These are phyloP conservation scores for Tilletia horrida DNA, from an alignment of 1,284 basidiomycete species.

Conservation along the genomic window DNA sequence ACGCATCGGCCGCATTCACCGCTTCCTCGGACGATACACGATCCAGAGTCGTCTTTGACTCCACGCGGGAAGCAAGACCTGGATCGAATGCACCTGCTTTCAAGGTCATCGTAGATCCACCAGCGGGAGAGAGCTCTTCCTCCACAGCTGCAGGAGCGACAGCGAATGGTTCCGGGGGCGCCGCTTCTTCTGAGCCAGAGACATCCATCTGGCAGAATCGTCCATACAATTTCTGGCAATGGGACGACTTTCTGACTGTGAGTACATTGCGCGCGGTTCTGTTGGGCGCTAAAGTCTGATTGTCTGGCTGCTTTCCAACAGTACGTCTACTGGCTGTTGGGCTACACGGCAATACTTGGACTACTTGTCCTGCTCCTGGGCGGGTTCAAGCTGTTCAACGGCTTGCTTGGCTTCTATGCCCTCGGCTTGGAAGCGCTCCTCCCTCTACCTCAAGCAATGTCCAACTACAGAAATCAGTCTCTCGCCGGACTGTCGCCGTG, in stretches of 20 bases:
- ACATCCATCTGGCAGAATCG: slow-evolving; percentile 50
- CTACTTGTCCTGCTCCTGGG: slow-evolving; percentile 65
- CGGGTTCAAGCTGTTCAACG: slow-evolving; percentile 65
- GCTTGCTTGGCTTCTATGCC: slow-evolving; percentile 71
- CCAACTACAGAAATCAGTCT: slow-evolving; percentile 69
- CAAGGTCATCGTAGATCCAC: slow-evolving; percentile 22
- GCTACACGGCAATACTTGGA: slow-evolving; percentile 60
- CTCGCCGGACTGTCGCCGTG: slow-evolving; percentile 78
- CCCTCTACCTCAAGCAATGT: slow-evolving; percentile 38
- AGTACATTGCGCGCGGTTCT: not conserved
- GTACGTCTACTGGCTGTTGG: slow-evolving; percentile 77
- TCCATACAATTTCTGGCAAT: slow-evolving; percentile 79
- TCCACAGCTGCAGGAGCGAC: slow-evolving; percentile 7
- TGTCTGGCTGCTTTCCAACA: slow-evolving; percentile 39
- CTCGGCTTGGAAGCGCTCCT: slow-evolving; percentile 60
- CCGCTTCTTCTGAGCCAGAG: slow-evolving; percentile 65
- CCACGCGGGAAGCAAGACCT: slow-evolving; percentile 13
- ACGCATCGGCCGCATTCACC: slow-evolving; percentile 24
- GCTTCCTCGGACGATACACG: slow-evolving; percentile 22
- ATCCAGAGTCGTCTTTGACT: slow-evolving; percentile 19
- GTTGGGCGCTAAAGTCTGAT: not conserved
- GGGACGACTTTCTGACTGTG: slow-evolving; percentile 65
- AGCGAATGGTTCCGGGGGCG: slow-evolving; percentile 23
- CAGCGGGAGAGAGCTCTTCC: slow-evolving; percentile 22
- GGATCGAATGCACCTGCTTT: slow-evolving; percentile 24